Evolutionary conservation across 148 eudicot species (phyloP).

Genomic region (Vaccinium macrocarpon): DNA sequence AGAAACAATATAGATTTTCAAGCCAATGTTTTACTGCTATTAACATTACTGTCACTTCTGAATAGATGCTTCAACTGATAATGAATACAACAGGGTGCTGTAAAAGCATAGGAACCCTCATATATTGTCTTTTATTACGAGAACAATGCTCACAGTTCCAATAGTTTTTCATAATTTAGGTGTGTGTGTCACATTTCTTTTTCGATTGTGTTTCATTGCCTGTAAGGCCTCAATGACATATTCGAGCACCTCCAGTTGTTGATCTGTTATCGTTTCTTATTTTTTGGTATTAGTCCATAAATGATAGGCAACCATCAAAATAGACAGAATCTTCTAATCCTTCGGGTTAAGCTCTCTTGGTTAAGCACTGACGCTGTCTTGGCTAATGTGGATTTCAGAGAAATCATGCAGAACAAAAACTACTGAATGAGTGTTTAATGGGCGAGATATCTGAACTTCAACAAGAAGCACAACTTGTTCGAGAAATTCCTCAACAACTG

Average conservation of each 20-base stretch:
- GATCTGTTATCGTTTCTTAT: background rate
- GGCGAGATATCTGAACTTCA: slow-evolving; percentile 57
- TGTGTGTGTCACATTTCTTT: background rate
- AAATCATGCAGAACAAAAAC: slow-evolving; percentile 46
- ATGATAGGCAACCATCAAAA: background rate
- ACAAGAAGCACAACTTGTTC: slow-evolving; percentile 50
- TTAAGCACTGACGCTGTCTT: background rate
- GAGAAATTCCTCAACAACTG: slow-evolving; percentile 55
- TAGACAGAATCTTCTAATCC: background rate
- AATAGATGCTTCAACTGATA: background rate
- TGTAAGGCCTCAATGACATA: background rate
- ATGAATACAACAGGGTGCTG: background rate
- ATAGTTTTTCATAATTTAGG: background rate
- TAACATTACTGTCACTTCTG: background rate
- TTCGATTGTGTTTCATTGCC: background rate
- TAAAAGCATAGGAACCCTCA: background rate
- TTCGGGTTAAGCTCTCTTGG: background rate
- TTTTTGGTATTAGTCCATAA: background rate
- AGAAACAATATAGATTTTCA: background rate
- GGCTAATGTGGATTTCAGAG: slow-evolving; percentile 39
- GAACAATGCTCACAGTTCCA: background rate
- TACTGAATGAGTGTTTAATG: slow-evolving; percentile 48
- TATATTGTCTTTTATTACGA: background rate
- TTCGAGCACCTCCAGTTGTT: background rate
- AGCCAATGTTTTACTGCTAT: background rate